A percentile compares a stretch with the other conserved stretches of the same genome.
Evolutionary conservation across 208 protist genomes (phyloP).

Genomic region (Leishmania lainsoni): DNA sequence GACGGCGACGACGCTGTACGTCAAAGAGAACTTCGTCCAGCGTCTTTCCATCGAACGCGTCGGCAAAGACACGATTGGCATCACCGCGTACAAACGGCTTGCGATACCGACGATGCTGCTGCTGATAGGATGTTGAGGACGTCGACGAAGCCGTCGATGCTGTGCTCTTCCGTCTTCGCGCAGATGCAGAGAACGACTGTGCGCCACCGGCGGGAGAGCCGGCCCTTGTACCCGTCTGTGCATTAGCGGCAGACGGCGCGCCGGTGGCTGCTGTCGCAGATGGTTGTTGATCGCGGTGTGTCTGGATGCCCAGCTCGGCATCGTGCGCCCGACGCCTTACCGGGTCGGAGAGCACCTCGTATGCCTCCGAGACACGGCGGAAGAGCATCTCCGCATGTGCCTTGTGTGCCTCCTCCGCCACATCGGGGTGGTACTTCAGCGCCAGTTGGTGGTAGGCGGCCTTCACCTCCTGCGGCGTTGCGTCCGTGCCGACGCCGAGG

Average conservation of each 20-base stretch:
- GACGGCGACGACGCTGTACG: constrained; percentile 52
- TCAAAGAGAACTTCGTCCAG: constrained; percentile 86
- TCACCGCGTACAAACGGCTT: constrained; percentile 79
- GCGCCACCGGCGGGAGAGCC: constrained; percentile 1
- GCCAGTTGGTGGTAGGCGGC: constrained; percentile 79
- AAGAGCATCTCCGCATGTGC: constrained; percentile 77
- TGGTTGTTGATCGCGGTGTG: constrained; percentile 24
- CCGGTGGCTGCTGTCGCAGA: neutral
- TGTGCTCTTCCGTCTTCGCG: constrained; percentile 2
- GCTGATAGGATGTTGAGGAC: neutral
- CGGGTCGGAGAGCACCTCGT: constrained; percentile 96
- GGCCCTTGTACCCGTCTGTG: neutral
- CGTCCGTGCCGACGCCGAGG: constrained; percentile 61
- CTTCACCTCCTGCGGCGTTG: constrained; percentile 88
- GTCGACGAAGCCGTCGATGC: neutral
- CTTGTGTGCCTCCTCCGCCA: constrained; percentile 56
- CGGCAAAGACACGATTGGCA: constrained; percentile 81
- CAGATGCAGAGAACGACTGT: neutral
- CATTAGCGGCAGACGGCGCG: neutral
- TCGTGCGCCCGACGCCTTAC: constrained; percentile 95
- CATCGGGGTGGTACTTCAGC: constrained; percentile 88
- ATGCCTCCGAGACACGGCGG: constrained; percentile 91
- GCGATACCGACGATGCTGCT: constrained; percentile 16
- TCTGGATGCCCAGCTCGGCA: constrained; percentile 51
- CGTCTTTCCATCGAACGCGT: constrained; percentile 83